Evolutionary conservation across 2,329 filamentous ascomycete genomes (phyloP).

Genomic region (Clonostachys chloroleuca): DNA sequence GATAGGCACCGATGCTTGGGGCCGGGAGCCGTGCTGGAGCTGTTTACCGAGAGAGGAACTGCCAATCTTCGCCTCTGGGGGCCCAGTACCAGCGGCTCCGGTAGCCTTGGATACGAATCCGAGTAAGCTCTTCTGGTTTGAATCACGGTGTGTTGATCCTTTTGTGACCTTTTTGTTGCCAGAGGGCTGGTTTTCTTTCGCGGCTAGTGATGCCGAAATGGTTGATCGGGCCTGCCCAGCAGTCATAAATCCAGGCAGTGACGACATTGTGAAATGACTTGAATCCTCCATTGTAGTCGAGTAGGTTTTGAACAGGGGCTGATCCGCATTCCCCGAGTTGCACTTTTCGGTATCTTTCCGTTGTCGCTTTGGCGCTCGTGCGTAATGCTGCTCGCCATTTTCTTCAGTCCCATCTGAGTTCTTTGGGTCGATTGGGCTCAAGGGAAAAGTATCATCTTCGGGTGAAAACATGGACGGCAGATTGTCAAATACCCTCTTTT

Average conservation of each 20-base stretch:
- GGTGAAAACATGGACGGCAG: slow-evolving; percentile 48
- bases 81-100: slow-evolving; percentile 8
- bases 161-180: slow-evolving; percentile 10
- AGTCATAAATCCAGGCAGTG: slow-evolving; percentile 55
- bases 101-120: slow-evolving; percentile 24
- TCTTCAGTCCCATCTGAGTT: slow-evolving; percentile 11
- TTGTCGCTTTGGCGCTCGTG: slow-evolving; percentile 19
- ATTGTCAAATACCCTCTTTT: slow-evolving; percentile 46
- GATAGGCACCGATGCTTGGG: slow-evolving; percentile 10
- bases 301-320: slow-evolving; percentile 32
- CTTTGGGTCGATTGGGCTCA: slow-evolving; percentile 49
- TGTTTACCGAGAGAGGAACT: slow-evolving; percentile 9
- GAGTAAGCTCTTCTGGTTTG: slow-evolving; percentile 35
- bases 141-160: slow-evolving; percentile 21
- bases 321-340: slow-evolving; percentile 8
- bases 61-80: slow-evolving; percentile 5
- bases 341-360: slow-evolving; percentile 11
- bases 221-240: slow-evolving; percentile 48
- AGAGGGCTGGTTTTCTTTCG: slow-evolving; percentile 7
- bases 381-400: slow-evolving; percentile 8
- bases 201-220: slow-evolving; percentile 13
- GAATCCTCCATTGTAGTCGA: slow-evolving; percentile 59
- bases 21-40: slow-evolving; percentile 4
- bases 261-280: slow-evolving; percentile 53
- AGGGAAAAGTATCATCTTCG: slow-evolving; percentile 66